Evolutionary conservation across 2,329 filamentous ascomycete species (phyloP).

Genomic region (Aspergillus sp.): DNA sequence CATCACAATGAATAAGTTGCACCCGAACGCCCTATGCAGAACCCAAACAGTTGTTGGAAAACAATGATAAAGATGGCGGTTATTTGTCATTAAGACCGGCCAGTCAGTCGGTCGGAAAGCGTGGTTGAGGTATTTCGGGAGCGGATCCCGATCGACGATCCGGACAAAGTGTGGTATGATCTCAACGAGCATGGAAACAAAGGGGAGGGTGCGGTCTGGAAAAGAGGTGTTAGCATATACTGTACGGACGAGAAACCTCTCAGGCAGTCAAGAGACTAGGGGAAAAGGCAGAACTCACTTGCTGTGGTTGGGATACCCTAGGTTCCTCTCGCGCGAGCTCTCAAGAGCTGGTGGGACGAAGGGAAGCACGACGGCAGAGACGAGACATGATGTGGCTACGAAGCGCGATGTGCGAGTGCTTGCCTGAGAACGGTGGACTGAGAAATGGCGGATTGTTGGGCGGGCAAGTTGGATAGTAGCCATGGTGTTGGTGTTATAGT

Average conservation of each 20-base stretch:
- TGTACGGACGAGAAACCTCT: background rate
- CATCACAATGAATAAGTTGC: too few relatives aligned
- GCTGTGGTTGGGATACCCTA: conserved; percentile 37
- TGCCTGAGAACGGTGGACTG: conserved; percentile 41
- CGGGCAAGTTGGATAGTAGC: conserved; percentile 29
- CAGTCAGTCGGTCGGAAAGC: background rate
- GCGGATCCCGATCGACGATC: conserved; percentile 2
- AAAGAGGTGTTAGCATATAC: background rate
- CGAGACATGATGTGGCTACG: conserved; percentile 42
- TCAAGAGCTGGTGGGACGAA: conserved; percentile 50
- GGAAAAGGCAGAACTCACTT: conserved; percentile 30
- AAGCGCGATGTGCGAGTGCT: conserved; percentile 42
- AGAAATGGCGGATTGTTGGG: conserved; percentile 46
- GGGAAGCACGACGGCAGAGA: conserved; percentile 45
- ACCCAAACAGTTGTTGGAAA: too few relatives aligned
- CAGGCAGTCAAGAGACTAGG: background rate
- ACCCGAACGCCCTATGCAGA: too few relatives aligned
- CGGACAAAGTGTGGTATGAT: background rate
- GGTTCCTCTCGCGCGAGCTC: conserved; percentile 43
- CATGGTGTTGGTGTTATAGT: conserved; percentile 12
- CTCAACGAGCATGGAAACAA: conserved; percentile 43
- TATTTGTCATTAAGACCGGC: background rate
- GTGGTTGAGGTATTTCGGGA: conserved; percentile 2
- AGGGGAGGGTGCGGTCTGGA: conserved; percentile 40
- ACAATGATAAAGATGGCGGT: too few relatives aligned